Percentiles rank a stretch among this genome's conserved stretches.
Evolutionary conservation across 1,139 yeast species (phyloP).

Genomic region (Blastobotrys serpentis): DNA sequence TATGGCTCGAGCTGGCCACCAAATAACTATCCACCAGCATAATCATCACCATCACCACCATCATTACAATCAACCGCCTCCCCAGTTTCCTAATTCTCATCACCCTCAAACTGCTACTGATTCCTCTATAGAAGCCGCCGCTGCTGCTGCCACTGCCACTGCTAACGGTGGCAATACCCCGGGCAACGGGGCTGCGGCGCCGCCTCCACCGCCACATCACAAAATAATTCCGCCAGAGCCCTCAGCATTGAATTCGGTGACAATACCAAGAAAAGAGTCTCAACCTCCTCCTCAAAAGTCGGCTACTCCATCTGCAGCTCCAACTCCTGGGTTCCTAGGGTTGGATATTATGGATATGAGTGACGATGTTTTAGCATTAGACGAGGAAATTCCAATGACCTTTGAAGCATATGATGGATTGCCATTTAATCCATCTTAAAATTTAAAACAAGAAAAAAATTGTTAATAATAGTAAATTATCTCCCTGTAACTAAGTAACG

Average conservation of each 20-base stretch:
- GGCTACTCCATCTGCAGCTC: constrained; percentile 16
- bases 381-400: constrained; percentile 26
- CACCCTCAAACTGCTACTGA: constrained; percentile 9
- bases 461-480: constrained; percentile 4
- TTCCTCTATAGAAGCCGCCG: constrained; percentile 8
- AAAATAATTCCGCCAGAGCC: constrained; percentile 10
- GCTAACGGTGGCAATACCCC: background rate
- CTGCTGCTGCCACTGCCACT: constrained; percentile 10
- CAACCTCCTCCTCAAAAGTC: constrained; percentile 15
- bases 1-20: constrained; percentile 60
- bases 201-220: constrained; percentile 14
- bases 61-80: constrained; percentile 23
- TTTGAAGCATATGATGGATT: constrained; percentile 30
- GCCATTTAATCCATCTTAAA: constrained; percentile 34
- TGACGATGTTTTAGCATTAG: constrained; percentile 27
- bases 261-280: constrained; percentile 3
- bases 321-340: constrained; percentile 25
- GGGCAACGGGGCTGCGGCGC: constrained; percentile 9
- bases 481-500: constrained; percentile 5
- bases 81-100: background rate
- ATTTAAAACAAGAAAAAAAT: constrained; percentile 3
- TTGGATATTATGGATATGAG: constrained; percentile 29
- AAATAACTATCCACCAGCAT: constrained; percentile 79
- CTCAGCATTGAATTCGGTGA: constrained; percentile 1
- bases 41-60: constrained; percentile 53